A percentile compares a stretch with the other conserved stretches of the same genome.
Conservation (phyloP, 306 rosid genomes). For the Sophora flavescens region DNA sequence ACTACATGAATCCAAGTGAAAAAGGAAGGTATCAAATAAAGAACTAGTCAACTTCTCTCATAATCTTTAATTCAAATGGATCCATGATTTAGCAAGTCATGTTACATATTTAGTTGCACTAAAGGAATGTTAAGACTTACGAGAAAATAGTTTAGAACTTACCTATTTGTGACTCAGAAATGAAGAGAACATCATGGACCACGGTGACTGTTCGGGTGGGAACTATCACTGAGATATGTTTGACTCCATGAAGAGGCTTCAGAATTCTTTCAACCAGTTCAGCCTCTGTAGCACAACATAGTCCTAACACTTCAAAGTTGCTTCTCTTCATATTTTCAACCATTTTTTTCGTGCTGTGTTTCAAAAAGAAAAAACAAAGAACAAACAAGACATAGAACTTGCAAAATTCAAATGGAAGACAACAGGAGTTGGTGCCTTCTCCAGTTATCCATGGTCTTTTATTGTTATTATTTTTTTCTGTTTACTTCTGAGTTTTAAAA, state of each 20-base stretch:
- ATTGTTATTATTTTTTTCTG: no score
- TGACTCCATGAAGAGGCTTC: conserved; percentile 73
- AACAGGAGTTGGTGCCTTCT: background rate
- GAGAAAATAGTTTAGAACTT: conserved; percentile 10
- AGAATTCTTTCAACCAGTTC: conserved; percentile 72
- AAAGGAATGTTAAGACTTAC: background rate
- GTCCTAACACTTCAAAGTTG: conserved; percentile 84
- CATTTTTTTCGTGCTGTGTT: conserved; percentile 31
- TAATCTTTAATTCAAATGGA: background rate
- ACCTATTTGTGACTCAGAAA: conserved; percentile 86
- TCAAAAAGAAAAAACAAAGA: conserved; percentile 7
- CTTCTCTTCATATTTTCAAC: conserved; percentile 61
- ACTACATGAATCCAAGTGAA: background rate
- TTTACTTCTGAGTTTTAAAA: no score
- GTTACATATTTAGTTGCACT: background rate
- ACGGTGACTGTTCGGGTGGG: conserved; percentile 78
- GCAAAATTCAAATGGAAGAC: background rate
- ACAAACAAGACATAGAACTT: background rate
- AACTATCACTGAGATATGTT: conserved; percentile 66
- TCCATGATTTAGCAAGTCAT: background rate
- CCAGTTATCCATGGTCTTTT: background rate
- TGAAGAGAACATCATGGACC: conserved; percentile 65
- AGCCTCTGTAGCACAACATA: conserved; percentile 86
- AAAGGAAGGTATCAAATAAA: conserved; percentile 22
- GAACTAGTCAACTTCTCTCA: conserved; percentile 27